These are phyloP conservation scores for Ophiocordyceps unilateralis DNA, from an alignment of 2,329 filamentous ascomycete species.

Conservation along the genomic window DNA sequence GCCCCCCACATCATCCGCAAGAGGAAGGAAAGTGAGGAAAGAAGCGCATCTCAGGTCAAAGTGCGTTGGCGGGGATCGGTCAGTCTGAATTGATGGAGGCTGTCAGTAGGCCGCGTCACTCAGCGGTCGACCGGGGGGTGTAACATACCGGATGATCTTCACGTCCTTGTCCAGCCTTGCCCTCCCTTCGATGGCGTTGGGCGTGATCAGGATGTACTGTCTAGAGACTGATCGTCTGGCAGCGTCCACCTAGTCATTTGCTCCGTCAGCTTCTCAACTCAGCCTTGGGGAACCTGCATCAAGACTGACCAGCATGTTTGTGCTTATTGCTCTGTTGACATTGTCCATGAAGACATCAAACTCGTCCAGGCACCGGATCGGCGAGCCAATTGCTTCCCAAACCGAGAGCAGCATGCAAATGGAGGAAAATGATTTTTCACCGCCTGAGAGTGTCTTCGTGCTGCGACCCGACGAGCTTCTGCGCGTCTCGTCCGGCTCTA, in stretches of 20 bases:
- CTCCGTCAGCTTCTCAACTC: not conserved
- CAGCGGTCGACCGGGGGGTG: not conserved
- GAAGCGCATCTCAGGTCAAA: conserved; percentile 10
- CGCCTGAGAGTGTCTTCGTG: conserved; percentile 84
- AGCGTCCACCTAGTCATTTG: conserved; percentile 48
- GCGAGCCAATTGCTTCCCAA: conserved; percentile 97
- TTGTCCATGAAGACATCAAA: conserved; percentile 99
- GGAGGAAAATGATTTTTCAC: conserved; percentile 95
- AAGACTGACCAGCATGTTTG: conserved; percentile 71
- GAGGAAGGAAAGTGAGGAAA: not conserved
- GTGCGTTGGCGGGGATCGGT: conserved; percentile 41
- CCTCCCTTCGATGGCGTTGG: conserved; percentile 58
- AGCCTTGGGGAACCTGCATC: not conserved
- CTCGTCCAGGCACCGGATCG: conserved; percentile 86
- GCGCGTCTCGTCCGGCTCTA: conserved; percentile 54
- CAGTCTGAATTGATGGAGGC: conserved; percentile 21
- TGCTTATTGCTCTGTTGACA: conserved; percentile 84
- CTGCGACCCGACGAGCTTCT: conserved; percentile 55
- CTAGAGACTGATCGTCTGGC: conserved; percentile 75
- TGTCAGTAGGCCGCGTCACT: not conserved
- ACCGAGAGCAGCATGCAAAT: conserved; percentile 84
- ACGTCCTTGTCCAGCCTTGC: conserved; percentile 49
- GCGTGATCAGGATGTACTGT: conserved; percentile 93
- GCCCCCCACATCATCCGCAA: not conserved
- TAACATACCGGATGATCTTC: conserved; percentile 52